Base-by-base conservation (phyloP, 2,329 filamentous ascomycete species). In the Sarocladium oryzae region DNA sequence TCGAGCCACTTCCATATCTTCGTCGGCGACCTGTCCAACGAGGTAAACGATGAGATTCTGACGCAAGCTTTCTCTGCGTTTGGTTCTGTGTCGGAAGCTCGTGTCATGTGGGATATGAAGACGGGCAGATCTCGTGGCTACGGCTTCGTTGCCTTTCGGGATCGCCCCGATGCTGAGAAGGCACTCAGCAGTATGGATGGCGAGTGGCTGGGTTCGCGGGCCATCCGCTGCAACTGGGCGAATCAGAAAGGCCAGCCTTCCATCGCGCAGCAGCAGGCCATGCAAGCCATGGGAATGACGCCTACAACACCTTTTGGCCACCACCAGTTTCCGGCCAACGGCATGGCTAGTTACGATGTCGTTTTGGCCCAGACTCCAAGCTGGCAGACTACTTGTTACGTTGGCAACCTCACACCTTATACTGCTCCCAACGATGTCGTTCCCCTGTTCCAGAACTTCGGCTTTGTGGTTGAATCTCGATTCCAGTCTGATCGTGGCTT, bases 101-200 rank as follows among this genome's bases (percentile, higher is more conserved):
- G 93, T 62, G 93, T 99, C 57, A 99, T 99, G 93, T 99, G 93
- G 93, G 93, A 99, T 69, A 99, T 99, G 93, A 99, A 99, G 80
- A 99, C 93, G 32, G 93, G 93, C 59, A 86, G 93, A 57, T 97
- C 93, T 58, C 88, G 93, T 66, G 93, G 93, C 54, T 99, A 99
- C 65, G 93, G 93, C 11, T 99, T 99, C 65, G 92, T 97, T 60
- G 93, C 93, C 48, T 99, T 95, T 80, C 88, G 92, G 56, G 93
- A 99, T 56, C 89, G 92, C 56, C 75, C 81, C 32, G 93, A 99
- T 63, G 93, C 93, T 24, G 93, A 99, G 69, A 96, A 96, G 72
- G 92, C 93, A 2, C 72, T 99, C 63, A 95, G 86, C 72, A 90
- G 90, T 56, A 99, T 99, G 93, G 93, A 99, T 64, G 93, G 93